Evolutionary conservation across 2,329 filamentous ascomycete species (phyloP).

Genomic region (Cordyceps tenuipes): DNA sequence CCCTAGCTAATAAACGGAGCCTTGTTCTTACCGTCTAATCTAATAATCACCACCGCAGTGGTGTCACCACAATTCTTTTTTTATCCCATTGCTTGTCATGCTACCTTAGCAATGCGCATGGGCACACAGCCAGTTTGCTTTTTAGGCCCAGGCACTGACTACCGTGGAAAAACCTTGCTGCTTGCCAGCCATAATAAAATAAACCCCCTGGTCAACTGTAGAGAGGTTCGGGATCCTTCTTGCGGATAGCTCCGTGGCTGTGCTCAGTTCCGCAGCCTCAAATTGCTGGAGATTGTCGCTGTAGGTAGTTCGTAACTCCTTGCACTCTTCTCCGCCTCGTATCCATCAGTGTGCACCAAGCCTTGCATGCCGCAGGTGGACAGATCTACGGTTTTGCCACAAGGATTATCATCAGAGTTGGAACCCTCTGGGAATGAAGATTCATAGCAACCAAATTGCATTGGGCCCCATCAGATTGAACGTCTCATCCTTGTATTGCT

Average conservation of each 20-base stretch:
- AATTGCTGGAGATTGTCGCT: neutral
- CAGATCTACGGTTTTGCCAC: constrained; percentile 1
- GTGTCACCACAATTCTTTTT: too few relatives aligned
- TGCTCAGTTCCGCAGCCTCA: neutral
- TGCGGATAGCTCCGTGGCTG: neutral
- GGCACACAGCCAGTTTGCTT: neutral
- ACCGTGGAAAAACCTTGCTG: too few relatives aligned
- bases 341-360: neutral
- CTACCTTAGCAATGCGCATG: too few relatives aligned
- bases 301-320: too few relatives aligned
- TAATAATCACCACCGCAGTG: too few relatives aligned
- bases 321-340: neutral
- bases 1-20: too few relatives aligned
- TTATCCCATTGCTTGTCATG: too few relatives aligned
- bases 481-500: neutral
- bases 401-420: neutral
- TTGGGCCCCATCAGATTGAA: neutral
- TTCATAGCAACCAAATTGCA: constrained; percentile 2
- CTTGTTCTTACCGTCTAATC: too few relatives aligned
- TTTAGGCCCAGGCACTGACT: neutral
- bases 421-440: neutral
- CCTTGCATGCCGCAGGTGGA: neutral
- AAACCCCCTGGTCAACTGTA: neutral
- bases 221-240: neutral
- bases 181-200: neutral